A percentile compares a stretch with the other conserved stretches of the same genome.
These are phyloP conservation scores for Aspergillus floridensis DNA, from an alignment of 2,329 filamentous ascomycete species.

Conservation along the genomic window DNA sequence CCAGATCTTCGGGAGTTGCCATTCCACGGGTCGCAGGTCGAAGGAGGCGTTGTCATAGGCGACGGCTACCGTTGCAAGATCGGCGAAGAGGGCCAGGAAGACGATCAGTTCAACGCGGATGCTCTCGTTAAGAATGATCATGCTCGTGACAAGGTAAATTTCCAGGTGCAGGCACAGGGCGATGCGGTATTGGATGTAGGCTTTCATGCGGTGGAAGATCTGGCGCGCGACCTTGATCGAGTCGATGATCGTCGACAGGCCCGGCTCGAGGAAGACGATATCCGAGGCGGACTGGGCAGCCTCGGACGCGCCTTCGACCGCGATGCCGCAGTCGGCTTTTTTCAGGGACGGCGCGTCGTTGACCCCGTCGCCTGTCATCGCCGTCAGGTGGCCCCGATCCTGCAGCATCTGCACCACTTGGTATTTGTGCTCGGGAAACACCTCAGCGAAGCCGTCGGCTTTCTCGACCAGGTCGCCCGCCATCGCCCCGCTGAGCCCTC, in stretches of 20 bases:
- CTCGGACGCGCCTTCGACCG: constrained; percentile 69
- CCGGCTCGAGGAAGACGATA: constrained; percentile 71
- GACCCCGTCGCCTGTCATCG: constrained; percentile 74
- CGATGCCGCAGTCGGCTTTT: constrained; percentile 72
- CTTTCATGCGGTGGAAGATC: constrained; percentile 77
- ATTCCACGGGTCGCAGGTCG: constrained; percentile 72
- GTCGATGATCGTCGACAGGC: constrained; percentile 68
- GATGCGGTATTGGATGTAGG: constrained; percentile 75
- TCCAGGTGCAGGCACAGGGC: constrained; percentile 71
- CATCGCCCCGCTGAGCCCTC: constrained; percentile 68
- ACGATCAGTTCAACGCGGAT: constrained; percentile 72
- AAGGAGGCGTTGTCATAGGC: constrained; percentile 83
- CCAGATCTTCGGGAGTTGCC: constrained; percentile 82
- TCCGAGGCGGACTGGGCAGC: constrained; percentile 70
- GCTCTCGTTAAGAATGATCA: constrained; percentile 78
- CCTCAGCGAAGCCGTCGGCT: constrained; percentile 70
- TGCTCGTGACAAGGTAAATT: constrained; percentile 72
- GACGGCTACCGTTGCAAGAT: constrained; percentile 75
- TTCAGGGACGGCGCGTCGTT: constrained; percentile 73
- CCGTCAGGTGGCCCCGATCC: constrained; percentile 68
- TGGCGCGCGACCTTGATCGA: constrained; percentile 72
- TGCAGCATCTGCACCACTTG: constrained; percentile 74
- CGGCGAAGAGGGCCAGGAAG: constrained; percentile 76
- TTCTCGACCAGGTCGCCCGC: constrained; percentile 74
- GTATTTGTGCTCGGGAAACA: constrained; percentile 74